phyloP scores from a whole-genome alignment of 345 rosid genomes.

The Gossypium anomalum region DNA sequence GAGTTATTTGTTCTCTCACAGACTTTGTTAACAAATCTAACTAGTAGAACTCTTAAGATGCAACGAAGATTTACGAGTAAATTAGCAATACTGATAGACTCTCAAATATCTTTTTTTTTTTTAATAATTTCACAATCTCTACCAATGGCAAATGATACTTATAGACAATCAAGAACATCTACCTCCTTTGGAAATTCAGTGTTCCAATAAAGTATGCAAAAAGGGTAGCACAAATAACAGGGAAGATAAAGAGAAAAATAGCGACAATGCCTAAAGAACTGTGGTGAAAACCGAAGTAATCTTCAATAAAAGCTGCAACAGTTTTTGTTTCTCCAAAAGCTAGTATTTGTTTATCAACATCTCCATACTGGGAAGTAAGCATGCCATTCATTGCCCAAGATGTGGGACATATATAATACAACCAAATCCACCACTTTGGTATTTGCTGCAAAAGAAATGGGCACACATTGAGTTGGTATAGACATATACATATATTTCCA shows the following conservation, averaged over 20 bases:
- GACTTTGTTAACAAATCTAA: too few relatives aligned
- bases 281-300: constrained; percentile 26
- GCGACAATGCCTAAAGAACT: not conserved
- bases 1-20: too few relatives aligned
- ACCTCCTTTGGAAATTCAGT: constrained; percentile 3
- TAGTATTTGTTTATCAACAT: not conserved
- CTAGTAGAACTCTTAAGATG: too few relatives aligned
- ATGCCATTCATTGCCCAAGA: constrained; percentile 6
- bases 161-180: not conserved
- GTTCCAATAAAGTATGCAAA: not conserved
- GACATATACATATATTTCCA: too few relatives aligned
- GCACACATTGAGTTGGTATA: not conserved
- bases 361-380: constrained; percentile 7
- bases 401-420: not conserved
- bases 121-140: too few relatives aligned
- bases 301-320: not conserved
- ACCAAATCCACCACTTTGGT: constrained; percentile 7
- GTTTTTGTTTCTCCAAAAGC: constrained; percentile 4
- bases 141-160: too few relatives aligned
- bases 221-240: not conserved
- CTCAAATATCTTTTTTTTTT: too few relatives aligned
- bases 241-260: not conserved
- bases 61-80: too few relatives aligned
- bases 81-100: too few relatives aligned
- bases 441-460: constrained; percentile 1